Evolutionary conservation across 768 basidiomycete species (phyloP).

Genomic region (Lentinula lateritia): DNA sequence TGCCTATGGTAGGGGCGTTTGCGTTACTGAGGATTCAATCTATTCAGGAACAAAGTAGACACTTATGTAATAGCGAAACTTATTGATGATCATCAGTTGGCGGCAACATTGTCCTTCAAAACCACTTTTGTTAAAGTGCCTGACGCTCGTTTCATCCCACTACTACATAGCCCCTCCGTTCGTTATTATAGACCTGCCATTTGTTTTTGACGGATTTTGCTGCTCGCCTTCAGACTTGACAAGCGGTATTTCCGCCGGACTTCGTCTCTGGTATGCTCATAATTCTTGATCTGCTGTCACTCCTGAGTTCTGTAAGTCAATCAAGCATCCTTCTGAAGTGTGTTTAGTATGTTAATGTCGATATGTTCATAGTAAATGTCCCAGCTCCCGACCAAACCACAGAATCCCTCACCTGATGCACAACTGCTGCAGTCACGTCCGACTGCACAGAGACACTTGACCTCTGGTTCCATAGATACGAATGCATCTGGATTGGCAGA

Average conservation of each 20-base stretch:
- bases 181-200: background rate
- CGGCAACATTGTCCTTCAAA: background rate
- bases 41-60: background rate
- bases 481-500: constrained; percentile 53
- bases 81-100: background rate
- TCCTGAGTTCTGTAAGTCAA: background rate
- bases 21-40: background rate
- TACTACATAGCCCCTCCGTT: background rate
- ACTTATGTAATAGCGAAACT: background rate
- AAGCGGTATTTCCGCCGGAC: background rate
- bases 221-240: background rate
- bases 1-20: background rate
- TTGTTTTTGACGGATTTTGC: background rate
- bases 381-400: background rate
- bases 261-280: background rate
- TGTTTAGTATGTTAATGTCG: background rate
- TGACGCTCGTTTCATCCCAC: background rate
- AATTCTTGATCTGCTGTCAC: background rate
- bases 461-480: constrained; percentile 38
- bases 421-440: constrained; percentile 5
- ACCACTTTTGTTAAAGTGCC: background rate
- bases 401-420: background rate
- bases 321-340: background rate
- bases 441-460: constrained; percentile 24
- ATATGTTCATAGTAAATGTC: background rate